Conservation (phyloP, 179 eudicot species). For the Silene noctiflora region DNA sequence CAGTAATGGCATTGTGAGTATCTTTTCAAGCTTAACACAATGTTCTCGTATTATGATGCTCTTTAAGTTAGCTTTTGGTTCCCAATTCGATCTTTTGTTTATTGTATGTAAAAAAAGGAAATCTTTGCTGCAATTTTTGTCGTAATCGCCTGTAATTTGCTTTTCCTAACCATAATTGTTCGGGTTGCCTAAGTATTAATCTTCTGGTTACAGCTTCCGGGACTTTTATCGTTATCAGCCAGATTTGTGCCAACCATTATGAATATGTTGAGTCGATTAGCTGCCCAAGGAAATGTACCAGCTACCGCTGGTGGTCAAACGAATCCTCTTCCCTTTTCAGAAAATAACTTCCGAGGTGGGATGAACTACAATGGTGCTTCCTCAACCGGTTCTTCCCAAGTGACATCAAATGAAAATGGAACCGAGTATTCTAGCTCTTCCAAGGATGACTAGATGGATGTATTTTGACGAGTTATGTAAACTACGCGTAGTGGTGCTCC, state of each 20-base stretch:
- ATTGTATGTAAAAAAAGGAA: too few species aligned
- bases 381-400: slow-evolving; percentile 59
- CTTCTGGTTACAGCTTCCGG: slow-evolving; percentile 69
- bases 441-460: slow-evolving; percentile 30
- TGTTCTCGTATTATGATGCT: neutral
- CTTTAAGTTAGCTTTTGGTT: too few species aligned
- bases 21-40: neutral
- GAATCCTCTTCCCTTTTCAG: slow-evolving; percentile 39
- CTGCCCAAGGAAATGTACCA: slow-evolving; percentile 73
- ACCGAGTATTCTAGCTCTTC: slow-evolving; percentile 62
- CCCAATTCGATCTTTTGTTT: too few species aligned
- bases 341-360: slow-evolving; percentile 41
- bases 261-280: slow-evolving; percentile 83
- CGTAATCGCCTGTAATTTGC: neutral
- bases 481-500: neutral
- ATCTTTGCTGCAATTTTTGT: too few species aligned
- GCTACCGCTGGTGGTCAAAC: slow-evolving; percentile 46
- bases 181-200: slow-evolving; percentile 15
- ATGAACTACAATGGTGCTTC: slow-evolving; percentile 36
- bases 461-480: neutral
- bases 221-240: slow-evolving; percentile 77
- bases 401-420: slow-evolving; percentile 58
- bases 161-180: neutral
- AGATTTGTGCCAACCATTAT: slow-evolving; percentile 83
- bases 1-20: slow-evolving; percentile 77